Conservation (phyloP, 352 stramenopile genomes). For the Pythium dissimile region DNA sequence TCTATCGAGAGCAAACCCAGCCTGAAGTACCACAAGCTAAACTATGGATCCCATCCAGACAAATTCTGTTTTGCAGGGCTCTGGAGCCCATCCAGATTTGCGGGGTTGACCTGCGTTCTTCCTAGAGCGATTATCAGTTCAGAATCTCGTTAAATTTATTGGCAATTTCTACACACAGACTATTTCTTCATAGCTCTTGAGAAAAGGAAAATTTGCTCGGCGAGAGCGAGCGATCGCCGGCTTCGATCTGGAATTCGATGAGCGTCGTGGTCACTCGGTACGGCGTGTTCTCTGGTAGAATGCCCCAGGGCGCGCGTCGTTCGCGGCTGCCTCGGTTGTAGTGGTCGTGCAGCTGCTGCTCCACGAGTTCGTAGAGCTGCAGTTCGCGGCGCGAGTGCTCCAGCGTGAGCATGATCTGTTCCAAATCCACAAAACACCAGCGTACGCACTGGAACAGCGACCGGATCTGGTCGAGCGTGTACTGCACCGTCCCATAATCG, state of each 20-base stretch:
- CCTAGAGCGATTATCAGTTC: too few relatives aligned
- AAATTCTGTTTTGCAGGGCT: too few relatives aligned
- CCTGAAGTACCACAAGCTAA: too few relatives aligned
- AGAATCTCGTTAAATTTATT: too few relatives aligned
- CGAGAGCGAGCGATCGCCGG: slow-evolving; percentile 37
- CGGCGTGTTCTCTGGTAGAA: slow-evolving; percentile 8
- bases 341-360: slow-evolving; percentile 19
- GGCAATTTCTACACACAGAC: too few relatives aligned
- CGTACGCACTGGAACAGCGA: slow-evolving; percentile 57
- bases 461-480: slow-evolving; percentile 36
- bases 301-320: slow-evolving; percentile 19
- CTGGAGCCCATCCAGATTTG: too few relatives aligned
- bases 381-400: slow-evolving; percentile 37
- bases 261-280: slow-evolving; percentile 33
- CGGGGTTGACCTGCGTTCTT: too few relatives aligned
- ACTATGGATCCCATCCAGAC: too few relatives aligned
- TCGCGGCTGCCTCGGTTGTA: background rate
- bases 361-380: slow-evolving; percentile 58
- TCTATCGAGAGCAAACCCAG: too few relatives aligned
- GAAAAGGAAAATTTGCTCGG: slow-evolving; percentile 23
- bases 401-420: slow-evolving; percentile 53
- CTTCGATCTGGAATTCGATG: slow-evolving; percentile 62
- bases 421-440: slow-evolving; percentile 57
- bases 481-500: slow-evolving; percentile 11
- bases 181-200: too few relatives aligned